Conservation (phyloP, 805 yeast genomes). For the Wickerhamiella cacticola region DNA sequence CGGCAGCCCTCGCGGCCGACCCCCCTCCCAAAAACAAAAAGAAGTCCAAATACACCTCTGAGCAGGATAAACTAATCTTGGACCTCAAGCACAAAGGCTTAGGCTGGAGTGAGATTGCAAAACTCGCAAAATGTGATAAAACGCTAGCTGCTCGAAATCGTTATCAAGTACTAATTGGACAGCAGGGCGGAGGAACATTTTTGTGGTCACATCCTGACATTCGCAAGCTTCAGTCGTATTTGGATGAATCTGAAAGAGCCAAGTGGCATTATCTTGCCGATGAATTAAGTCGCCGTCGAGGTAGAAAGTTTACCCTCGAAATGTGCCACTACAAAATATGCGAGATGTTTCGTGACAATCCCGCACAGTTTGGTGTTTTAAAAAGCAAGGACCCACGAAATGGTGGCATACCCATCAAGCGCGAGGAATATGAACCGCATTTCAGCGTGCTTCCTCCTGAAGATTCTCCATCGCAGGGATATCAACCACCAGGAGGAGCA, state of each 20-base stretch:
- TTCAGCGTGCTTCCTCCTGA: not conserved
- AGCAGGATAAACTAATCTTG: constrained; percentile 56
- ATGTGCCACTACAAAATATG: constrained; percentile 47
- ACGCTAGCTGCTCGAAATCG: constrained; percentile 65
- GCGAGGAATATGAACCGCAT: constrained; percentile 11
- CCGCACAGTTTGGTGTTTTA: constrained; percentile 45
- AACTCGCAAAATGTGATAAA: constrained; percentile 48
- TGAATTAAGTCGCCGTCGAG: constrained; percentile 43
- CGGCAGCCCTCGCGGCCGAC: constrained; percentile 33
- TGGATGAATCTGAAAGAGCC: constrained; percentile 59
- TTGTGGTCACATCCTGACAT: constrained; percentile 52
- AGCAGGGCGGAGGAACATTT: constrained; percentile 62
- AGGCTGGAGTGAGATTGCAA: constrained; percentile 65
- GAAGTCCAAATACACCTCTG: constrained; percentile 55
- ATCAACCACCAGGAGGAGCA: constrained; percentile 3
- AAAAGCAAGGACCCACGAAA: constrained; percentile 15
- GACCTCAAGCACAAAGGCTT: constrained; percentile 49
- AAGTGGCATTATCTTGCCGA: constrained; percentile 56
- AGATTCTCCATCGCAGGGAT: not conserved
- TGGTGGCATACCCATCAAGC: constrained; percentile 21
- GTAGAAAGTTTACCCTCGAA: constrained; percentile 38
- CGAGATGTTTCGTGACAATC: constrained; percentile 42
- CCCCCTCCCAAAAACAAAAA: constrained; percentile 43
- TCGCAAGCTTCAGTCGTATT: constrained; percentile 36
- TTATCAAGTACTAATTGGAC: constrained; percentile 71